A percentile compares a stretch with the other conserved stretches of the same genome.
Conservation (phyloP, 176 grass and related monocot species). For the Aegilops bicornis region DNA sequence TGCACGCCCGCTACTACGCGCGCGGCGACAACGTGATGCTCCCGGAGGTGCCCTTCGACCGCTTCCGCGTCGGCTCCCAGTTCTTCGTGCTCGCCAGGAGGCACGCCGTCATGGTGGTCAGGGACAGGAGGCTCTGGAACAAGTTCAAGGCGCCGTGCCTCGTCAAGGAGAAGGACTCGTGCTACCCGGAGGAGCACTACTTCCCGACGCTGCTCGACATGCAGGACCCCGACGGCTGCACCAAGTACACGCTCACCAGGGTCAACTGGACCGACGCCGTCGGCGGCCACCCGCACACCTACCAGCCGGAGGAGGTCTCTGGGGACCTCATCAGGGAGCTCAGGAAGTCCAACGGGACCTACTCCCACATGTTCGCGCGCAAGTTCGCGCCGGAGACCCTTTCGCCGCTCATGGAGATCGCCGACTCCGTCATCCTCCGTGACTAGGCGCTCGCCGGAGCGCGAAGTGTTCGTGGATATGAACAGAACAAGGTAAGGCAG, state of each 20-base stretch:
- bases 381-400: constrained; percentile 69
- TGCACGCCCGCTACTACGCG: constrained; percentile 74
- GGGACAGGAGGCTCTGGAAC: constrained; percentile 88
- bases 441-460: constrained; percentile 36
- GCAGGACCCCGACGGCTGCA: constrained; percentile 76
- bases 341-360: constrained; percentile 81
- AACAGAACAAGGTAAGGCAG: constrained; percentile 33
- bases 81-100: constrained; percentile 79
- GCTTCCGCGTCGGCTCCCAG: constrained; percentile 84
- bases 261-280: constrained; percentile 87
- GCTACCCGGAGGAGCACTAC: constrained; percentile 99
- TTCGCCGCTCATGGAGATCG: constrained; percentile 62
- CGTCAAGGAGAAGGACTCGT: constrained; percentile 48
- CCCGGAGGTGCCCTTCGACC: constrained; percentile 77
- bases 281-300: constrained; percentile 75
- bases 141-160: constrained; percentile 90
- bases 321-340: constrained; percentile 61
- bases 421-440: constrained; percentile 68
- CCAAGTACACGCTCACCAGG: constrained; percentile 78
- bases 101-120: constrained; percentile 77
- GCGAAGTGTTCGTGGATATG: constrained; percentile 13
- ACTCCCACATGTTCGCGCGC: constrained; percentile 80
- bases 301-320: constrained; percentile 62
- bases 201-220: constrained; percentile 93
- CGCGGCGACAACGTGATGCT: constrained; percentile 81